Evolutionary conservation across 306 rosid species (phyloP), one percentile per base, ranked within the genome.

Genomic region (Prunus dulcis): DNA sequence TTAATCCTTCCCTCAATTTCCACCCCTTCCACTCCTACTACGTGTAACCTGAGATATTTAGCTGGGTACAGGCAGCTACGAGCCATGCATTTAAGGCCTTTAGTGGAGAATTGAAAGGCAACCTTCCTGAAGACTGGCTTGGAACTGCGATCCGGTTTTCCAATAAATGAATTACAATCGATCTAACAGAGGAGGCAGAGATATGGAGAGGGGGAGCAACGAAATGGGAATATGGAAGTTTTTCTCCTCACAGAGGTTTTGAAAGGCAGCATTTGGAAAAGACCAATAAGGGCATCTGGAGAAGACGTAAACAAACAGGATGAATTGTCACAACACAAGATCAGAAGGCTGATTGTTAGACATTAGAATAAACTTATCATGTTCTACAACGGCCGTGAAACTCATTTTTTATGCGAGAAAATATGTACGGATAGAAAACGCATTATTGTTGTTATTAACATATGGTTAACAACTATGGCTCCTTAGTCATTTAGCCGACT

Each of bases 81-180:
- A 82, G 81, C 74, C 96, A 90, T 72, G 88, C 97, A 9, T 64
- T 88, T 49, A 85, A 85, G 80, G 97, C 97, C 69, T 79, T 95
- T 80, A 83, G 78, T 20, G 98, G 98, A 57, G 97, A 86, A 73
- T 82, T 95, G 64, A 78, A 82, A 75, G 76, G 74, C 79, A 25
- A 78, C 81, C 82, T 92, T 77, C 96, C 98, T 1, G 88, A 87
- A 25, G 97, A 95, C 80, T 95, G 98, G 97, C 88, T 84, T 12
- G 98, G 98, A 43, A 95, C 97, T 0, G 85, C 79, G 6, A 96
- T 95, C 80, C 86, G 92, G 14, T 88, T 87, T 50, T 69, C 72
- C 12, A 65, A 83, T 86, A 83, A 52, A 81, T 25, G 77, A 73
- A 23, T 38, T 38, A 38, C 6, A 28, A 60, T 63, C 22, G 0